Evolutionary conservation across 2,329 filamentous ascomycete genomes (phyloP), one percentile per base, ranked within the genome.

Genomic region (Nothopassalora personata): DNA sequence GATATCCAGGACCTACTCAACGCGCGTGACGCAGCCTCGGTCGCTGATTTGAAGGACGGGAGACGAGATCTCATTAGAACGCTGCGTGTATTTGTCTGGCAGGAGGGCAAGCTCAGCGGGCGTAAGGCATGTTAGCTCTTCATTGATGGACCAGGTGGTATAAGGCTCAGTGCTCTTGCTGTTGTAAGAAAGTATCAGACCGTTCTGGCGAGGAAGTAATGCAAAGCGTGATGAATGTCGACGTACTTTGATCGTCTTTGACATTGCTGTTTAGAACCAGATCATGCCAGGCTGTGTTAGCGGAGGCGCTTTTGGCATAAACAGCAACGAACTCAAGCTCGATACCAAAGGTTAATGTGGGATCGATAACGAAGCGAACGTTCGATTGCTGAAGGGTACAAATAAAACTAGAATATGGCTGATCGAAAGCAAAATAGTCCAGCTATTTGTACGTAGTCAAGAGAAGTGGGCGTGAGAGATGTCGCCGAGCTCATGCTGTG

Each of bases 271-370:
- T 13, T n/a, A 30, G 27, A 23, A 56, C 15, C 11, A 48, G 53
- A 5, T 43, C 53, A n/a, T 15, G 9, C 19, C 28, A 30, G 18
- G 33, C 11, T 13, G 33, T 19, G 43, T 56, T 43, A 39, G 56
- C 49, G 55, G 62, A 65, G 36, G 34, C 15, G 31, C 9, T 13
- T 1, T 27, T 6, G 13, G 56, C 56, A 31, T 54, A 64, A 39
- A 64, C 45, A 11, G 48, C 57, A 33, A 66, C 46, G 60, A 64
- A 60, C 50, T 68, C 65, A 9, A 67, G 56, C 53, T 68, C 62
- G 47, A 67, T 51, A 54, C 66, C 66, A 50, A 66, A 65, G 9
- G 62, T 68, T n/a, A 68, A 45, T 5, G n/a, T 2, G 18, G 48
- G 18, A 4, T 50, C 48, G 27, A 51, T 33, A 27, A 11, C 33